Percentiles rank a stretch among this genome's conserved stretches.
Conservation (phyloP, 768 basidiomycete species). For the Tephrocybe sp. region DNA sequence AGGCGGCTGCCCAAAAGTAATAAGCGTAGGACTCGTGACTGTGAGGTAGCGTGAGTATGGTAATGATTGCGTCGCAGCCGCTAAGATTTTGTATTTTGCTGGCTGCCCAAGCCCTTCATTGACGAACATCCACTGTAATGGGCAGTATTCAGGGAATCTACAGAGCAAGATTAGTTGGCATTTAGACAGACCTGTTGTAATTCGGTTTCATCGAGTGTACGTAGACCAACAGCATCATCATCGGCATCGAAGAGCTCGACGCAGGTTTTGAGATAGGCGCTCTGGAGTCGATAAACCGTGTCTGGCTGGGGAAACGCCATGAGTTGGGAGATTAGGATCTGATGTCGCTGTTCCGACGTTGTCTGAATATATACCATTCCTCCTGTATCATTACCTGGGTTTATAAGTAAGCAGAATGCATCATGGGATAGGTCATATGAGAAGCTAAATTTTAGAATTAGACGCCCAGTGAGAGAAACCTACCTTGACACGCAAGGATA, state of each 20-base stretch:
- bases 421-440: too few species aligned
- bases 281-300: conserved; percentile 5
- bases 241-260: conserved; percentile 3
- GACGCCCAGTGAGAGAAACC: too few species aligned
- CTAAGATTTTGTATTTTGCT: conserved; percentile 5
- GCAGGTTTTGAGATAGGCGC: conserved; percentile 4
- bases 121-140: conserved; percentile 5
- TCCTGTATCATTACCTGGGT: too few species aligned
- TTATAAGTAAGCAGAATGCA: too few species aligned
- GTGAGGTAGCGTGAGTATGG: not conserved
- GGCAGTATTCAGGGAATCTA: not conserved
- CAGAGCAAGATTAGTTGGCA: not conserved
- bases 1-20: not conserved
- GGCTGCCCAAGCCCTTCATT: not conserved
- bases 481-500: too few species aligned
- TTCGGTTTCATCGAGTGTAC: not conserved
- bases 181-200: not conserved
- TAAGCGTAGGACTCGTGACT: not conserved
- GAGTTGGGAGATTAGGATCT: too few species aligned
- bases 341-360: too few species aligned
- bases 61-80: conserved; percentile 4
- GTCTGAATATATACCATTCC: too few species aligned
- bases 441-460: too few species aligned
- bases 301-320: conserved; percentile 1
- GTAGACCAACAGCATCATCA: not conserved